Evolutionary conservation across 2,329 filamentous ascomycete species (phyloP).

Genomic region (Calonectria crousiana): DNA sequence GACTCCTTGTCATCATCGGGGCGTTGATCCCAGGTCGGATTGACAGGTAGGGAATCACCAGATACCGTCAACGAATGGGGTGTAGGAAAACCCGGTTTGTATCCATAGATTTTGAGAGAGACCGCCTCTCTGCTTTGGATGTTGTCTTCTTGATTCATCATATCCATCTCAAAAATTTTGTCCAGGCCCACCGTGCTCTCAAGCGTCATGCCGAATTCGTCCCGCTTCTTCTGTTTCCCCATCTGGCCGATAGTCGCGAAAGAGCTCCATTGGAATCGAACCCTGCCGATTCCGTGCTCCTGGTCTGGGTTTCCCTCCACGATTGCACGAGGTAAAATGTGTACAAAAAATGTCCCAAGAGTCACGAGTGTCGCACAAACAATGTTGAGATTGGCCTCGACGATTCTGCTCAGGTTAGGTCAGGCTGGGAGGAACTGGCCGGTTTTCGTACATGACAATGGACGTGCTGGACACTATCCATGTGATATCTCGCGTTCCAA

Average conservation of each 20-base stretch:
- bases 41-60: not conserved
- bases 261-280: not conserved
- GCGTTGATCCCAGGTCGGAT: not conserved
- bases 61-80: not conserved
- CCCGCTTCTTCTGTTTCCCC: not conserved
- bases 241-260: not conserved
- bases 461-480: slow-evolving; percentile 22
- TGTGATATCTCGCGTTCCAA: slow-evolving; percentile 8
- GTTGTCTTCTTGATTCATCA: not conserved
- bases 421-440: not conserved
- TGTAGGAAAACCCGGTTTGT: not conserved
- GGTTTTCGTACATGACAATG: not conserved
- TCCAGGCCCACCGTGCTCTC: not conserved
- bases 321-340: slow-evolving; percentile 24
- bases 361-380: slow-evolving; percentile 30
- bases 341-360: slow-evolving; percentile 25
- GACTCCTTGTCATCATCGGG: not conserved
- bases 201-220: not conserved
- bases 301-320: not conserved
- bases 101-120: not conserved
- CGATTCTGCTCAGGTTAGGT: slow-evolving; percentile 13
- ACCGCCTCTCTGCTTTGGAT: not conserved
- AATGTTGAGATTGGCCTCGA: slow-evolving; percentile 29
- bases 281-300: not conserved
- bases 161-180: not conserved